These are phyloP conservation scores for Amphirosellinia nigrospora DNA, from an alignment of 495 filamentous ascomycete species.

Conservation along the genomic window DNA sequence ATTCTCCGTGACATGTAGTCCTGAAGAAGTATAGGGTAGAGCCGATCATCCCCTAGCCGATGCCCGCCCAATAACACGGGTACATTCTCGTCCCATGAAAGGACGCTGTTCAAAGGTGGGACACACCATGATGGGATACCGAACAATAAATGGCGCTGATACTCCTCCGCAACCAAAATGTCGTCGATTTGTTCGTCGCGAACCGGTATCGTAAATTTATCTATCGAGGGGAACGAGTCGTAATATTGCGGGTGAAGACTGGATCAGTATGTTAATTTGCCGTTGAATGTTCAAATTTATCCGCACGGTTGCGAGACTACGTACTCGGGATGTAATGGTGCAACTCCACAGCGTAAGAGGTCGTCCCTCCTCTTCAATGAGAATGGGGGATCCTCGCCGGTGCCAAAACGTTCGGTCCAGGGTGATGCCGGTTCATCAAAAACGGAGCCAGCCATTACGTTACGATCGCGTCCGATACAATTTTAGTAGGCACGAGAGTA, in stretches of 20 bases:
- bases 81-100: neutral
- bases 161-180: neutral
- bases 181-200: neutral
- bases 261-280: neutral
- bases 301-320: neutral
- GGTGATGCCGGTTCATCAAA: neutral
- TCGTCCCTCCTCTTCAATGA: neutral
- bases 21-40: neutral
- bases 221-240: neutral
- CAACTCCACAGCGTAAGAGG: neutral
- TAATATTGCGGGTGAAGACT: constrained; percentile 3
- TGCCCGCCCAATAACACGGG: neutral
- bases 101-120: neutral
- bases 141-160: neutral
- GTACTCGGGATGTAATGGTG: neutral
- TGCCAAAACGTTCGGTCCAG: neutral
- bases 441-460: neutral
- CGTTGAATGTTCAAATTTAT: neutral
- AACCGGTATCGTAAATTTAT: neutral
- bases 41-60: neutral
- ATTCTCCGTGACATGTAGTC: constrained; percentile 3
- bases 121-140: neutral
- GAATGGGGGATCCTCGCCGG: neutral
- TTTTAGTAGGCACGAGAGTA: neutral
- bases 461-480: neutral